Evolutionary conservation across 192 early-diverging fungal species (phyloP).

Genomic region (Obelidium mucronatum): DNA sequence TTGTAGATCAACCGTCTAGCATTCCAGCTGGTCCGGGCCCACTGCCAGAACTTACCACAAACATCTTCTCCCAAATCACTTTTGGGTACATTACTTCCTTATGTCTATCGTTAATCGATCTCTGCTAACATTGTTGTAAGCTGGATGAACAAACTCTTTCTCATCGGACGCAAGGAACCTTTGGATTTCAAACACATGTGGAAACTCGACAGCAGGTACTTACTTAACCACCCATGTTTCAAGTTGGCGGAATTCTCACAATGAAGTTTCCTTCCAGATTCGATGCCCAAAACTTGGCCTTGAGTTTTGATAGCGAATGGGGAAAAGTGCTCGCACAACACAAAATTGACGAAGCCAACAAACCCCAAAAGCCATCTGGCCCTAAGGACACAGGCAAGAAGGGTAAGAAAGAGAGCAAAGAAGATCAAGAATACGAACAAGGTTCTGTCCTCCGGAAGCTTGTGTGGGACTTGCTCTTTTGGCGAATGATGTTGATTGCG

Average conservation of each 20-base stretch:
- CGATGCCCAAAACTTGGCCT: conserved; percentile 41
- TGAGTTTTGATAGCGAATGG: conserved; percentile 45
- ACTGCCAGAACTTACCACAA: conserved; percentile 11
- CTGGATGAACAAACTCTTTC: conserved; percentile 31
- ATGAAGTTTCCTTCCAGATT: background rate
- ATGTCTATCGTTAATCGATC: background rate
- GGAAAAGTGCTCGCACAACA: conserved; percentile 6
- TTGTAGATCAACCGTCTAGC: background rate
- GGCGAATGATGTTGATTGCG: conserved; percentile 1
- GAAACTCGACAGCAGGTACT: conserved; percentile 42
- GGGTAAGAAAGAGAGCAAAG: background rate
- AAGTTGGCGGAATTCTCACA: background rate
- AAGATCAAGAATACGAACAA: background rate
- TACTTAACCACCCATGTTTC: background rate
- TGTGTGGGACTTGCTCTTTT: conserved; percentile 5
- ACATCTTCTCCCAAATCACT: conserved; percentile 11
- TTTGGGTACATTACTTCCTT: conserved; percentile 5
- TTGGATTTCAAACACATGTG: conserved; percentile 69
- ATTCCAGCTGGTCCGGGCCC: background rate
- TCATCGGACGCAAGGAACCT: conserved; percentile 53
- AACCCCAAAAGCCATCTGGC: background rate
- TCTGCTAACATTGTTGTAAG: background rate
- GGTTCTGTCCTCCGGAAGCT: conserved; percentile 15
- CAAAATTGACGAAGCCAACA: background rate
- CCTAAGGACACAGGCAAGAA: background rate